Evolutionary conservation across 1,139 yeast genomes (phyloP), one percentile per base, ranked within the genome.

Genomic region (Petasospora fabianii): DNA sequence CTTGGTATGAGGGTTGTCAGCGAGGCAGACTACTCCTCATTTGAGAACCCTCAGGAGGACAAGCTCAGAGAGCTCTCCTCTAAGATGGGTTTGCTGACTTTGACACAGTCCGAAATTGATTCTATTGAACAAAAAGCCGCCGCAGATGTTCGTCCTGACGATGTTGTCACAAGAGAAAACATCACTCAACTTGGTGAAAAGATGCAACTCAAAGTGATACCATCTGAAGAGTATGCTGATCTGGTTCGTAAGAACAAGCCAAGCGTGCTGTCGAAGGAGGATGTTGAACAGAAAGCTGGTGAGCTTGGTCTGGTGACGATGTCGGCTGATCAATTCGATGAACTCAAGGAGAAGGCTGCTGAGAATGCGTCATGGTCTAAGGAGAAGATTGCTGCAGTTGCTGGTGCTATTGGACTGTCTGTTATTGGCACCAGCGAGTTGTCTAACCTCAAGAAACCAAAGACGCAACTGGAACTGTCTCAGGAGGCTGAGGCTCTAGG

Each of bases 351-450:
- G 34, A 56, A 58, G 34, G 62, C 59, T 24, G 12, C 27, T n/a
- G 35, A 28, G 12, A 24, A 21, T 11, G 17, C 19, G 44, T 19
- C 40, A 3, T 29, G 24, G 32, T 29, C 46, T 15, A 8, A 21
- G 4, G 41, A 43, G 3, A 38, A 34, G 18, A 32, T 42, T 15
- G 36, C 27, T 11, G 17, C 51, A 8, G 56, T 57, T 17, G 71
- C 69, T 2, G 54, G 56, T 7, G 54, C 55, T n/a, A 46, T 64
- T 11, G 71, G 70, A 4, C 54, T 68, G 42, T 55, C 62, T 5
- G 58, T 66, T 1, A 21, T 62, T 0, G 35, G 56, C 10, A 42
- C 44, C 13, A 47, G 42, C 4, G 58, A 56, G 22, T 18, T 37
- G 3, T 8, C 30, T 14, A 27, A 24, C 5, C 15, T 32, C 3